Percentiles rank a stretch among this genome's conserved stretches.
Evolutionary conservation across 306 rosid genomes (phyloP).

Genomic region (Leucaena leucocephala): DNA sequence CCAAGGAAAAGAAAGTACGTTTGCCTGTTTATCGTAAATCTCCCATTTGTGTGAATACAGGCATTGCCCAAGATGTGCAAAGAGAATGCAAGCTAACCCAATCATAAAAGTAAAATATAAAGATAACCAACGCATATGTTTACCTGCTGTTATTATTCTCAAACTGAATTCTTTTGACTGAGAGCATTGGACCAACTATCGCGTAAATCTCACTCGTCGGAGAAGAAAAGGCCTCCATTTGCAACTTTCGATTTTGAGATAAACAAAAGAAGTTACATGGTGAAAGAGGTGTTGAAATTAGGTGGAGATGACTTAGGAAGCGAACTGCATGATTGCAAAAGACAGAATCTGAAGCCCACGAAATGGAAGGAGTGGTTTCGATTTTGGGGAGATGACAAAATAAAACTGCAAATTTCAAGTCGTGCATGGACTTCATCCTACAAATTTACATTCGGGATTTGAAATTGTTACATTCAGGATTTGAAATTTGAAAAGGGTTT

Average conservation of each 20-base stretch:
- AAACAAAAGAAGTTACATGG: conserved; percentile 25
- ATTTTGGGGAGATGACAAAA: conserved; percentile 42
- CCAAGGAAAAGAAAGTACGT: background rate
- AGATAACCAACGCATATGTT: background rate
- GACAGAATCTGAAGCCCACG: conserved; percentile 39
- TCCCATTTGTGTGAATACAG: background rate
- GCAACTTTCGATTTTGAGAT: conserved; percentile 44
- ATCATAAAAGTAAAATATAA: background rate
- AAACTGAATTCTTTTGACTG: conserved; percentile 77
- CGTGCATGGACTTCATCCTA: conserved; percentile 60
- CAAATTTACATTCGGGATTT: conserved; percentile 28
- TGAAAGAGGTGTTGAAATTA: conserved; percentile 33
- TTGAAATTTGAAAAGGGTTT: background rate
- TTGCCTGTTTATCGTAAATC: too few species aligned
- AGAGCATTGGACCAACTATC: conserved; percentile 86
- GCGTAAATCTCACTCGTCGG: conserved; percentile 72
- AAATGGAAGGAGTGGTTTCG: conserved; percentile 41
- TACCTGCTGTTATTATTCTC: conserved; percentile 76
- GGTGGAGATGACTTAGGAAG: conserved; percentile 39
- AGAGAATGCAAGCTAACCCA: background rate
- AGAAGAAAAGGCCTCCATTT: conserved; percentile 43
- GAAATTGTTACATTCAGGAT: too few species aligned
- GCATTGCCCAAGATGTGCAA: background rate
- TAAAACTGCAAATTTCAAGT: conserved; percentile 51
- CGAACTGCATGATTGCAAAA: conserved; percentile 29